These are phyloP conservation scores for grape (Vitis vinifera) DNA, from an alignment of 164 flowering plant species.

Conservation along the genomic window DNA sequence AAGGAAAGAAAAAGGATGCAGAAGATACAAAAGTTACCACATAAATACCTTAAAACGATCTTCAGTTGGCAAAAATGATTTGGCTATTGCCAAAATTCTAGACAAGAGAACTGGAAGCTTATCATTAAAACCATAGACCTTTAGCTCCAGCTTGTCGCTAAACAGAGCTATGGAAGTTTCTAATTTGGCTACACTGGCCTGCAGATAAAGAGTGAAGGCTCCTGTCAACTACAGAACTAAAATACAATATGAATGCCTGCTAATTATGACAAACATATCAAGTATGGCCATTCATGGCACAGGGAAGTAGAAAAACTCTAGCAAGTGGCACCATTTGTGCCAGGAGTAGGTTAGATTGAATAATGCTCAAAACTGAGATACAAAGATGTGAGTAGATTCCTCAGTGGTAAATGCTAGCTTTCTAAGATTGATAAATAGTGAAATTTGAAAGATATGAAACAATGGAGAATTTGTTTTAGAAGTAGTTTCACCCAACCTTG, in stretches of 20 bases:
- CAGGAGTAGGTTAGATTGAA: neutral
- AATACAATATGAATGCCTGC: neutral
- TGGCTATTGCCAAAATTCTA: conserved; percentile 56
- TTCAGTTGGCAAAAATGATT: conserved; percentile 60
- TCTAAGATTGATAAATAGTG: no score
- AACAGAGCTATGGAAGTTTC: conserved; percentile 74
- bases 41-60: conserved; percentile 81
- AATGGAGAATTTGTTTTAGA: no score
- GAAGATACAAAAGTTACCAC: neutral
- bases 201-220: conserved; percentile 22
- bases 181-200: conserved; percentile 94
- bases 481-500: no score
- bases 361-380: neutral
- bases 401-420: no score
- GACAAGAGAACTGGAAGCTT: conserved; percentile 72
- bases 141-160: conserved; percentile 82
- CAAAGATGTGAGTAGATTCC: neutral
- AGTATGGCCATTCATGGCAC: no score
- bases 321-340: neutral
- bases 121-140: conserved; percentile 89
- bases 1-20: neutral
- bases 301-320: neutral
- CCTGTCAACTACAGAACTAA: neutral
- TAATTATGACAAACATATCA: neutral
- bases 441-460: no score